Evolutionary conservation across 2,329 filamentous ascomycete genomes (phyloP), one percentile per base, ranked within the genome.

Genomic region (Biscogniauxia marginata): DNA sequence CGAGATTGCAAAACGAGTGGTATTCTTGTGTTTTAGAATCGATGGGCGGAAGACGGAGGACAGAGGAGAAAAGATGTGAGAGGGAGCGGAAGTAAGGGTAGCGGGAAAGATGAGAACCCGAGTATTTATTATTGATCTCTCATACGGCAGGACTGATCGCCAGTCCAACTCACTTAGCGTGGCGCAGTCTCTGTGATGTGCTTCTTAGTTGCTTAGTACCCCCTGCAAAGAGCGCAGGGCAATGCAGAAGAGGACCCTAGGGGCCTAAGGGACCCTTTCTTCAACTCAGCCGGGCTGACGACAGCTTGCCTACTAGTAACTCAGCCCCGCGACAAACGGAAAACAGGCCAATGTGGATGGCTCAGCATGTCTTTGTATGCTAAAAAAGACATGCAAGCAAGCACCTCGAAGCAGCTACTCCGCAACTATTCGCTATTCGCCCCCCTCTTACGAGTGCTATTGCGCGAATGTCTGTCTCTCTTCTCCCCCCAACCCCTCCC

Each of bases 171-270:
- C 56, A 59, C 60, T 51, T 60, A 24, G 62, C 60, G 66, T 68
- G 66, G 66, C 66, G 66, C 66, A 68, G 66, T 60, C 54, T 57
- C 46, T 44, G n/a, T n/a, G 47, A 39, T 21, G 19, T 24, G 25
- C 39, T 46, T 50, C 22, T 52, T 23, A 24, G 20, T 45, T 57
- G 52, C 50, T 57, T 20, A 25, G 6, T 16, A 39, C 34, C 23
- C 46, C 55, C 24, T 46, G 49, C 19, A 46, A 20, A n/a, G 2
- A 46, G 45, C 45, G 55, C 57, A 54, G 52, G 55, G 59, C 59
- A 57, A 50, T 34, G 47, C 25, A 58, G 50, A 55, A 45, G 30
- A 11, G 25, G 25, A 9, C 25, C 25, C 25, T 30, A 9, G 25
- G 30, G 52, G 53, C 53, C 53, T 45, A 25, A 19, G 20, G 49